phyloP scores from a whole-genome alignment of 2,329 filamentous ascomycete genomes.

The Colletotrichum musicola region DNA sequence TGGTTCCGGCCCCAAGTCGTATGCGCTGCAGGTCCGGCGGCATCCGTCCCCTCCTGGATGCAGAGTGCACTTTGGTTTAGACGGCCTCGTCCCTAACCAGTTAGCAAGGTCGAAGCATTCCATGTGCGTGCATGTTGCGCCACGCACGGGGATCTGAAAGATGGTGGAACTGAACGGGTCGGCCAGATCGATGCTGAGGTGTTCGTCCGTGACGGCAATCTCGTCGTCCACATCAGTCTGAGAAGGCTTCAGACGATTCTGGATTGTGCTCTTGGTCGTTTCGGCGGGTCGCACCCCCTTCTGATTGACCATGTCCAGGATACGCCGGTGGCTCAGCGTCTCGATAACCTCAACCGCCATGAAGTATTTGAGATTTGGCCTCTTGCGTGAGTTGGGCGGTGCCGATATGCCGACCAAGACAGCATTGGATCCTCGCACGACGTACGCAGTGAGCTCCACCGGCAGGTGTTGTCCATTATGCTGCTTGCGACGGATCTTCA shows the following conservation, averaged over 20 bases:
- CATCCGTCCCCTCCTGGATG: conserved; percentile 52
- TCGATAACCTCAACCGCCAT: conserved; percentile 79
- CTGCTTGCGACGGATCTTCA: conserved; percentile 73
- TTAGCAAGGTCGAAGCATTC: conserved; percentile 93
- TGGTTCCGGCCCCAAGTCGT: conserved; percentile 54
- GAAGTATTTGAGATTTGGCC: conserved; percentile 60
- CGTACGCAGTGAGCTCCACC: conserved; percentile 75
- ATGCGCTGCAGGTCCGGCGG: conserved; percentile 44
- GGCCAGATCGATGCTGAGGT: conserved; percentile 72
- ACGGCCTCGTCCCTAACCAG: conserved; percentile 77
- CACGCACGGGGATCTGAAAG: conserved; percentile 79
- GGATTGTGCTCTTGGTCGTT: conserved; percentile 70
- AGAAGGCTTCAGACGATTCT: conserved; percentile 53
- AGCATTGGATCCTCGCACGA: conserved; percentile 72
- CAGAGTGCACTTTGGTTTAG: conserved; percentile 56
- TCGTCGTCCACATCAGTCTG: conserved; percentile 68
- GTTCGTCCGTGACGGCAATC: conserved; percentile 68
- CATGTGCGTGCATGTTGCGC: conserved; percentile 77
- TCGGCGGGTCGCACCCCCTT: conserved; percentile 56
- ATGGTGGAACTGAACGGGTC: conserved; percentile 76
- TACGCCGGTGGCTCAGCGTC: conserved; percentile 60
- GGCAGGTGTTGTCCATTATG: conserved; percentile 83
- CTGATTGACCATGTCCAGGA: conserved; percentile 55
- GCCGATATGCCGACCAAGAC: conserved; percentile 65
- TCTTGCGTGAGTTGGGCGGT: conserved; percentile 38